Evolutionary conservation across 805 yeast genomes (phyloP), one percentile per base, ranked within the genome.

Genomic region (Kazachstania africana): DNA sequence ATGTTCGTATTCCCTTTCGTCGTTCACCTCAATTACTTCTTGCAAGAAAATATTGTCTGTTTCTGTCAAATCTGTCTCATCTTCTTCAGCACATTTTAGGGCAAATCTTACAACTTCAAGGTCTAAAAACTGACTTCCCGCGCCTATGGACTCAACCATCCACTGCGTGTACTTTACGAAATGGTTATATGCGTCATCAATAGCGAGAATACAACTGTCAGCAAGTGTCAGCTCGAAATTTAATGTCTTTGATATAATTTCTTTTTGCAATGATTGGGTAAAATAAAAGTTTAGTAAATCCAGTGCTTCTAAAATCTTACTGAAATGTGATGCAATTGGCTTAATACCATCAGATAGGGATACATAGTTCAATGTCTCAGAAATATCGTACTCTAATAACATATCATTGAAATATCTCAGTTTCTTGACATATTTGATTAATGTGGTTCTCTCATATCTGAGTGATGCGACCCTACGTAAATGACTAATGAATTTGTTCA

Each of bases 391-490:
- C 8, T 26, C 32, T 8, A 36, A 19, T 19, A 55, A 34, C 10
- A 44, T 37, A 22, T 55, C 58, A 31, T 52, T 51, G 28, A 50
- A 42, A 27, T 48, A 55, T 35, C 60, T 43, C 23, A 55, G 27
- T 33, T 55, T 55, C 43, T 55, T 55, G 12, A 55, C 59, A 30
- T 40, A 50, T 34, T 55, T 55, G 35, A 55, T 55, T 35, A 55
- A 35, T 8, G 49, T 43, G 10, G 50, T 47, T 35, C 60, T 45
- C 31, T 54, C 59, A 30, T 48, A 53, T 26, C 52, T 45, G 21
- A 55, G 30, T 14, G 57, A 35, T 5, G 53, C 39, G 12, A 45
- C 54, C 24, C 49, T 46, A 24, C 57, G 50, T 16, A 53, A 36
- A 29, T 46, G 45, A 8, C 54, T 45, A 24, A 55, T 55, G 30